phyloP scores from a whole-genome alignment of 192 early-diverging fungal genomes.

The Gryganskiella cystojenkinii region DNA sequence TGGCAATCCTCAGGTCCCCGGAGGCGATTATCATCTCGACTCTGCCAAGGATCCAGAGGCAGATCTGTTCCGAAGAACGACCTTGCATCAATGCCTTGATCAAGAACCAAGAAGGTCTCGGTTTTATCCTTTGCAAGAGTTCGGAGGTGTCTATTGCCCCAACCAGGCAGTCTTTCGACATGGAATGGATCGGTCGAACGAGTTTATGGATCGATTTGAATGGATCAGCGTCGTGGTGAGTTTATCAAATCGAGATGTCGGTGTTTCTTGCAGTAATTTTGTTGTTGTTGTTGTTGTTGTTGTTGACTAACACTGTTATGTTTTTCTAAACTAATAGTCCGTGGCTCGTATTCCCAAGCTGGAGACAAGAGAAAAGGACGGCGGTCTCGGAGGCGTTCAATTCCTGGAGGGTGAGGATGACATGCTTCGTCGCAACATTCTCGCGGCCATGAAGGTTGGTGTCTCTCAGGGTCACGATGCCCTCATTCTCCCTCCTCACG shows the following conservation, averaged over 20 bases:
- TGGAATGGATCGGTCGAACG: slow-evolving; percentile 35
- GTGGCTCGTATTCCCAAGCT: slow-evolving; percentile 37
- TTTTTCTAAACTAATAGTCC: slow-evolving; percentile 12
- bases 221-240: slow-evolving; percentile 57
- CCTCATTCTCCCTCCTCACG: slow-evolving; percentile 47
- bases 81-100: slow-evolving; percentile 52
- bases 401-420: slow-evolving; percentile 50
- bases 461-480: slow-evolving; percentile 52
- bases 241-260: background rate
- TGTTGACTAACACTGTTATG: background rate
- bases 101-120: slow-evolving; percentile 46
- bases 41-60: slow-evolving; percentile 45
- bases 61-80: slow-evolving; percentile 58
- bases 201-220: slow-evolving; percentile 54
- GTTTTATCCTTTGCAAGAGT: slow-evolving; percentile 51
- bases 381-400: slow-evolving; percentile 46
- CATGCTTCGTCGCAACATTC: slow-evolving; percentile 29
- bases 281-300: background rate
- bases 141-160: slow-evolving; percentile 56
- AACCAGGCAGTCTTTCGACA: slow-evolving; percentile 54
- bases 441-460: slow-evolving; percentile 48
- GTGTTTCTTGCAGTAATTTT: background rate
- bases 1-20: slow-evolving; percentile 25
- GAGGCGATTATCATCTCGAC: slow-evolving; percentile 50
- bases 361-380: slow-evolving; percentile 45